A percentile compares a stretch with the other conserved stretches of the same genome.
Conservation (phyloP, 176 grass and related monocot species). For the Bonia amplexicaulis region DNA sequence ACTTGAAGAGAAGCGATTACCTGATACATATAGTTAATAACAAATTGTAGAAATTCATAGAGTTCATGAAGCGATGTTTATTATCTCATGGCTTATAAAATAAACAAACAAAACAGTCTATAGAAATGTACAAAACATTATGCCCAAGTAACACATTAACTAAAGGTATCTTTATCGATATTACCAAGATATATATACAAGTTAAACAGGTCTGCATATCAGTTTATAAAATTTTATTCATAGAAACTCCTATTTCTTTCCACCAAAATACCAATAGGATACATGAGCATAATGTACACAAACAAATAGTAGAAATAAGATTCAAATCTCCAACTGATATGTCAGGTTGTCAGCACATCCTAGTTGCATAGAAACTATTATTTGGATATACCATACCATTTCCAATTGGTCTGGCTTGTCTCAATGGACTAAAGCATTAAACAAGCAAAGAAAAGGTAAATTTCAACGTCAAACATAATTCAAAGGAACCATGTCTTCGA, state of each 20-base stretch:
- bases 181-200: neutral
- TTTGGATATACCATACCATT: neutral
- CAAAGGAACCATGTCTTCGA: neutral
- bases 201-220: neutral
- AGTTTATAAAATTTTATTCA: neutral
- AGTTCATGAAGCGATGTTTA: neutral
- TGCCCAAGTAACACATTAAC: neutral
- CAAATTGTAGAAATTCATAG: neutral
- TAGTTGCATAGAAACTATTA: neutral
- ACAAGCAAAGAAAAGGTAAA: neutral
- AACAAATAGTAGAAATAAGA: neutral
- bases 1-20: neutral
- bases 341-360: neutral
- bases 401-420: neutral
- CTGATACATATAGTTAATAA: neutral
- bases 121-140: neutral
- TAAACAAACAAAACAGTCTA: neutral
- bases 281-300: neutral
- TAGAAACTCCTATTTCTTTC: neutral
- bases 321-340: neutral
- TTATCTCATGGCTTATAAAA: neutral
- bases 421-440: neutral
- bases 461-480: neutral
- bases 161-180: neutral
- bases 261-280: too few species aligned